Percentiles rank a stretch among this genome's conserved stretches.
phyloP scores from a whole-genome alignment of 148 eudicot species.

The Fagopyrum esculentum region DNA sequence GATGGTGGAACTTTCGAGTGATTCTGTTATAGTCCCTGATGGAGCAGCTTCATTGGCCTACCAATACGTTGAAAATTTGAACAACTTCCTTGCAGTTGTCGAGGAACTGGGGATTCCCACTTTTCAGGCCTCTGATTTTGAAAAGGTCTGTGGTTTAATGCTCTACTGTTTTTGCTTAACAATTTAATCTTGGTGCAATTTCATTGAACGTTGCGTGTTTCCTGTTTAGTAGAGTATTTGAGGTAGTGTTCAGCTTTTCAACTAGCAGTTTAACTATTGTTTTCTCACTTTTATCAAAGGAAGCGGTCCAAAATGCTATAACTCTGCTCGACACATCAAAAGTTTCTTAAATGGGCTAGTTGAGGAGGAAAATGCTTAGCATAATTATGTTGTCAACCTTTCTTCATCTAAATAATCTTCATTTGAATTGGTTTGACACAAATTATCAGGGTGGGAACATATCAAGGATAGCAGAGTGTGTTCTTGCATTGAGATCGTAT shows the following conservation, averaged over 20 bases:
- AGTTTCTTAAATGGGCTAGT: no score
- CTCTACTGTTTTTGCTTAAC: no score
- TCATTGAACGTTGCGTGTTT: not conserved
- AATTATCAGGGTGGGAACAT: conserved; percentile 73
- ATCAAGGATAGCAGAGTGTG: conserved; percentile 71
- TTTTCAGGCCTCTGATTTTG: conserved; percentile 89
- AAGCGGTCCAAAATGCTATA: no score
- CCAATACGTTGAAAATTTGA: conserved; percentile 84
- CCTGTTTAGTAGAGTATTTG: no score
- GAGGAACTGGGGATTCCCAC: conserved; percentile 84
- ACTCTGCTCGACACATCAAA: no score
- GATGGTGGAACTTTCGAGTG: conserved; percentile 78
- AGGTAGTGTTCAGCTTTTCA: no score
- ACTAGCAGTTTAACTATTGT: no score
- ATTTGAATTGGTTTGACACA: not conserved
- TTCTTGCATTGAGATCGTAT: conserved; percentile 64
- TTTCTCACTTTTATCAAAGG: no score
- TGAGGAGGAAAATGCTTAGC: not conserved
- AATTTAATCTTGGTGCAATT: not conserved
- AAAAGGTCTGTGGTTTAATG: conserved; percentile 40
- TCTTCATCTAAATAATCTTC: not conserved
- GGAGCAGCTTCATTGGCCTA: conserved; percentile 82
- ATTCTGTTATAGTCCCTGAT: conserved; percentile 54
- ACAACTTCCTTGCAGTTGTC: conserved; percentile 65
- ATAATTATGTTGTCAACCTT: not conserved